Percentiles rank a stretch among this genome's conserved stretches.
Evolutionary conservation across 179 eudicot genomes (phyloP).

Genomic region (Silene noctiflora): DNA sequence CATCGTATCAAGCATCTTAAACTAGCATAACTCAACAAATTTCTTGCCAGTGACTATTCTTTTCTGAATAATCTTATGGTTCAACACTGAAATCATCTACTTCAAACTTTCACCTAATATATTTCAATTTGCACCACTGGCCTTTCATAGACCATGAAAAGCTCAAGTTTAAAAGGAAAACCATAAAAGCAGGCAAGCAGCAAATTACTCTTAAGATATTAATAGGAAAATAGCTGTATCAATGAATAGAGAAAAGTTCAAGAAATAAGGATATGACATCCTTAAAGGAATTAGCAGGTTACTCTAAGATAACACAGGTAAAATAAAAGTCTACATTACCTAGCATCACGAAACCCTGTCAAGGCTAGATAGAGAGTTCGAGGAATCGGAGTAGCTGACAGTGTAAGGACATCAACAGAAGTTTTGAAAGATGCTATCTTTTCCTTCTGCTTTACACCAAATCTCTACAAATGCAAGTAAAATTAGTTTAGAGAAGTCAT

Average conservation of each 20-base stretch:
- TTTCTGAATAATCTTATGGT: neutral
- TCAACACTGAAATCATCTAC: neutral
- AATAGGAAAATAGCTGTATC: neutral
- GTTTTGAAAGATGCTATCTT: slow-evolving; percentile 95
- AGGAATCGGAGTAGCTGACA: slow-evolving; percentile 97
- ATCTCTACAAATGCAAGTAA: slow-evolving; percentile 54
- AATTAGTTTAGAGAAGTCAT: slow-evolving; percentile 13
- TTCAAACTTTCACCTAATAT: slow-evolving; percentile 1
- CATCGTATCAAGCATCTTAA: neutral
- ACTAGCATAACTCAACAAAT: neutral
- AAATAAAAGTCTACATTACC: slow-evolving; percentile 40
- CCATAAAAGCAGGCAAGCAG: neutral
- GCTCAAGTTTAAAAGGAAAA: neutral
- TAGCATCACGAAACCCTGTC: slow-evolving; percentile 98
- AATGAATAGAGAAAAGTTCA: neutral
- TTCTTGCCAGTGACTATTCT: neutral
- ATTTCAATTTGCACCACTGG: neutral
- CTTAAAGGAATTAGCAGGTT: neutral
- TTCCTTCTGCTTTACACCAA: slow-evolving; percentile 98
- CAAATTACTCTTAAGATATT: neutral
- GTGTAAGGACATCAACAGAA: slow-evolving; percentile 91
- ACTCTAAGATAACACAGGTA: neutral
- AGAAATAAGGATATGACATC: neutral
- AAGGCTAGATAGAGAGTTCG: slow-evolving; percentile 94
- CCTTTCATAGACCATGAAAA: neutral